Evolutionary conservation across 1,139 yeast genomes (phyloP).

Genomic region (Zygoascus hellenicus): DNA sequence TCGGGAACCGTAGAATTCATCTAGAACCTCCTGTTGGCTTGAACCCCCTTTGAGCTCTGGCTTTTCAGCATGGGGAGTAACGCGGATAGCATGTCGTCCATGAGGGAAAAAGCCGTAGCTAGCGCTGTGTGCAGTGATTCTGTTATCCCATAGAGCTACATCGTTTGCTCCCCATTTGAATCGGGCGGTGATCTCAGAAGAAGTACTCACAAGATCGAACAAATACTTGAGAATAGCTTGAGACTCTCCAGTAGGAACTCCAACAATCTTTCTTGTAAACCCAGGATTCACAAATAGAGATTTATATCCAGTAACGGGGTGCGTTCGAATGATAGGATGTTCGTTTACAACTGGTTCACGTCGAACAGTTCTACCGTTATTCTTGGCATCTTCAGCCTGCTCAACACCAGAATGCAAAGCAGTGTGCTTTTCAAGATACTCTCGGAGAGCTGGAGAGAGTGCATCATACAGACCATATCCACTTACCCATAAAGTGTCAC

Average conservation of each 20-base stretch:
- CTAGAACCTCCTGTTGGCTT: conserved; percentile 27
- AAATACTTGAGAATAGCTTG: conserved; percentile 50
- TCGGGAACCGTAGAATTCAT: conserved; percentile 19
- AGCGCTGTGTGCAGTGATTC: conserved; percentile 60
- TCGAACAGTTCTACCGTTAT: conserved; percentile 57
- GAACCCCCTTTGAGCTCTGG: conserved; percentile 29
- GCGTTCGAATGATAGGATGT: conserved; percentile 64
- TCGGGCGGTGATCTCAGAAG: conserved; percentile 51
- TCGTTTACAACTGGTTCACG: conserved; percentile 52
- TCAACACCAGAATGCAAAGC: conserved; percentile 66
- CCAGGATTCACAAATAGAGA: conserved; percentile 54
- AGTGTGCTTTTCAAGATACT: conserved; percentile 49
- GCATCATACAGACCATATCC: conserved; percentile 63
- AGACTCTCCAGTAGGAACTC: conserved; percentile 60
- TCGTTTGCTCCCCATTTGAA: conserved; percentile 55
- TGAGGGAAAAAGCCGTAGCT: conserved; percentile 36
- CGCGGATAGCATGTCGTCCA: conserved; percentile 61
- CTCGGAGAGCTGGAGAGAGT: conserved; percentile 55
- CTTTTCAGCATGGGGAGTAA: conserved; percentile 56
- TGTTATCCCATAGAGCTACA: conserved; percentile 70
- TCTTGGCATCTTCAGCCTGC: conserved; percentile 54
- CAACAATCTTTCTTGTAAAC: conserved; percentile 57
- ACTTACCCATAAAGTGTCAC: conserved; percentile 67
- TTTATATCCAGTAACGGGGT: conserved; percentile 63
- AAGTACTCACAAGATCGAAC: conserved; percentile 46